These are phyloP conservation scores for Triglochin maritima DNA, from an alignment of 106 monocot genomes.

Conservation along the genomic window DNA sequence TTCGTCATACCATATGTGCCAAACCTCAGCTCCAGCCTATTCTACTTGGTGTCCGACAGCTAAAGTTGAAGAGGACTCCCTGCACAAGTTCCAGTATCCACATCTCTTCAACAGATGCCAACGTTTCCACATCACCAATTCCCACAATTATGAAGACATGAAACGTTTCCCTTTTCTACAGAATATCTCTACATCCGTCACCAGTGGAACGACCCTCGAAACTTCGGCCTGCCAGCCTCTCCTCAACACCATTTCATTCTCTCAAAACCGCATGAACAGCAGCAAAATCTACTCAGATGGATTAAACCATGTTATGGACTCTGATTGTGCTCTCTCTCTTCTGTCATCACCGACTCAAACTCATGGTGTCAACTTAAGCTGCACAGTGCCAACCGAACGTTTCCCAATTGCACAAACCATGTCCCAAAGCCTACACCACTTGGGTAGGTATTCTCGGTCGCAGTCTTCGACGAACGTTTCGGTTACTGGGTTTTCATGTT, in stretches of 20 bases:
- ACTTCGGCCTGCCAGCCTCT: conserved; percentile 27
- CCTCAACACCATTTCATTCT: conserved; percentile 20
- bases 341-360: conserved; percentile 75
- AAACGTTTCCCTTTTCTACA: conserved; percentile 37
- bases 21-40: conserved; percentile 13
- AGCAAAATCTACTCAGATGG: conserved; percentile 37
- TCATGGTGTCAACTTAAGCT: conserved; percentile 31
- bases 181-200: conserved; percentile 2
- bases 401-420: conserved; percentile 43
- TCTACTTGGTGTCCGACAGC: conserved; percentile 14
- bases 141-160: conserved; percentile 18
- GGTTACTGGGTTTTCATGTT: conserved; percentile 35
- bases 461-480: conserved; percentile 29
- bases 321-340: conserved; percentile 97
- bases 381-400: conserved; percentile 32
- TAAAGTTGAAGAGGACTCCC: conserved; percentile 19
- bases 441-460: conserved; percentile 18
- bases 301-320: conserved; percentile 34
- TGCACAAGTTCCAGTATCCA: conserved; percentile 2
- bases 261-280: conserved; percentile 22
- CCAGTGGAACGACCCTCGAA: background rate
- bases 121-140: conserved; percentile 5
- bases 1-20: conserved; percentile 33
- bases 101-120: conserved; percentile 21
- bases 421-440: conserved; percentile 14